Percentiles rank a stretch among this genome's conserved stretches.
phyloP scores from a whole-genome alignment of 208 protist species.

The Wallacemonas sp. region DNA sequence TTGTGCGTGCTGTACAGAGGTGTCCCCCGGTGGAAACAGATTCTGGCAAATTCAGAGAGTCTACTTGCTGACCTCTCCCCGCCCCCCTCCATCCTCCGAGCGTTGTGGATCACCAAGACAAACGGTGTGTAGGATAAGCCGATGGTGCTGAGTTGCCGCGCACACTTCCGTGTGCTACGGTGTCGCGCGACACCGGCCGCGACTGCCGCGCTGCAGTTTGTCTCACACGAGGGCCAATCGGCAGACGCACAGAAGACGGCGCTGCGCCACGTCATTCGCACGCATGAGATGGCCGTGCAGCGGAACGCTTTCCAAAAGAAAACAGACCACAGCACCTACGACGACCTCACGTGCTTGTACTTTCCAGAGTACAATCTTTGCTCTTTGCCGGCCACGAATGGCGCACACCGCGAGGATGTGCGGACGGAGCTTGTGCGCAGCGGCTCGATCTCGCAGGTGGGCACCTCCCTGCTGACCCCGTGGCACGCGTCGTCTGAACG shows the following conservation, averaged over 20 bases:
- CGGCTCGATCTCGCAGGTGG: conserved; percentile 20
- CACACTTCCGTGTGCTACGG: conserved; percentile 4
- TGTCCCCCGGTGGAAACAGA: too few species aligned
- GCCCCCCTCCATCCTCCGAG: too few species aligned
- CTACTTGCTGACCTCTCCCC: too few species aligned
- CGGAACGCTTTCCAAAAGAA: conserved; percentile 27
- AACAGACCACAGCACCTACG: conserved; percentile 47
- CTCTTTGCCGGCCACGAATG: conserved; percentile 47
- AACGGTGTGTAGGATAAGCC: background rate
- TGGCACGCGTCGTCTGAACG: conserved; percentile 31
- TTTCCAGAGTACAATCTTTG: conserved; percentile 63
- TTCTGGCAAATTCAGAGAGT: too few species aligned
- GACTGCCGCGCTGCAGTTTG: background rate
- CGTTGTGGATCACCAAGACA: too few species aligned
- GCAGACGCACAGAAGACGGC: conserved; percentile 21
- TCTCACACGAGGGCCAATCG: background rate
- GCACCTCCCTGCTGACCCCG: conserved; percentile 20
- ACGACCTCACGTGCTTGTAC: conserved; percentile 28
- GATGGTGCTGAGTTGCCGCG: background rate
- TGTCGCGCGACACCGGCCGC: background rate
- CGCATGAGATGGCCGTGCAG: conserved; percentile 42
- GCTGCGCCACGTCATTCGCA: conserved; percentile 27
- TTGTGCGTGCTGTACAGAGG: too few species aligned
- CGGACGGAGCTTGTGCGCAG: conserved; percentile 33
- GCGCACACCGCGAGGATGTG: conserved; percentile 39